These are phyloP conservation scores for Nicotiana rustica DNA, from an alignment of 305 asterid genomes.

Conservation along the genomic window DNA sequence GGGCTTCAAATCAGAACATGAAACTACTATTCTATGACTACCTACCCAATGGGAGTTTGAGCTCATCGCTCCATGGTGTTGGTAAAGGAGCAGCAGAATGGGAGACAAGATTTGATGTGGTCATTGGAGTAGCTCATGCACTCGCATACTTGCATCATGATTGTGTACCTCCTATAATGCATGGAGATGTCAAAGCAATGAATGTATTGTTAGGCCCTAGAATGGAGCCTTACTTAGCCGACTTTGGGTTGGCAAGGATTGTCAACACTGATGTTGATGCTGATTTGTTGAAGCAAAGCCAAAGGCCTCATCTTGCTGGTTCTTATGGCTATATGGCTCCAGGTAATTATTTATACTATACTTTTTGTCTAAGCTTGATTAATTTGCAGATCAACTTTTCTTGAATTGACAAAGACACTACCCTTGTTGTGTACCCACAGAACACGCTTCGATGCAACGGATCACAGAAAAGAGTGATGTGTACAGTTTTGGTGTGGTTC, in stretches of 20 bases:
- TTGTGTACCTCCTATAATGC: conserved; percentile 92
- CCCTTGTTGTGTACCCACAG: conserved; percentile 51
- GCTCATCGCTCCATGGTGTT: conserved; percentile 92
- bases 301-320: conserved; percentile 89
- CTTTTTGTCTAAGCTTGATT: neutral
- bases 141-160: conserved; percentile 92
- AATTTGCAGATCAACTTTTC: conserved; percentile 6
- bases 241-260: conserved; percentile 88
- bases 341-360: conserved; percentile 51
- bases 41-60: conserved; percentile 92
- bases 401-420: neutral
- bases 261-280: conserved; percentile 46
- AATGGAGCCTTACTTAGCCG: conserved; percentile 89
- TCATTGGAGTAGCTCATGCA: conserved; percentile 84
- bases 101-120: conserved; percentile 78
- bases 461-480: conserved; percentile 91
- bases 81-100: conserved; percentile 87
- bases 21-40: conserved; percentile 88
- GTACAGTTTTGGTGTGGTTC: conserved; percentile 87
- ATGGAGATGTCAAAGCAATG: conserved; percentile 98
- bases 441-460: conserved; percentile 78
- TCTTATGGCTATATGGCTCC: conserved; percentile 99
- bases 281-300: conserved; percentile 58
- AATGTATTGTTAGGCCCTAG: conserved; percentile 78
- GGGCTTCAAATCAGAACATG: conserved; percentile 81